These are phyloP conservation scores for Solanum appendiculatum DNA, from an alignment of 257 asterid species.

Conservation along the genomic window DNA sequence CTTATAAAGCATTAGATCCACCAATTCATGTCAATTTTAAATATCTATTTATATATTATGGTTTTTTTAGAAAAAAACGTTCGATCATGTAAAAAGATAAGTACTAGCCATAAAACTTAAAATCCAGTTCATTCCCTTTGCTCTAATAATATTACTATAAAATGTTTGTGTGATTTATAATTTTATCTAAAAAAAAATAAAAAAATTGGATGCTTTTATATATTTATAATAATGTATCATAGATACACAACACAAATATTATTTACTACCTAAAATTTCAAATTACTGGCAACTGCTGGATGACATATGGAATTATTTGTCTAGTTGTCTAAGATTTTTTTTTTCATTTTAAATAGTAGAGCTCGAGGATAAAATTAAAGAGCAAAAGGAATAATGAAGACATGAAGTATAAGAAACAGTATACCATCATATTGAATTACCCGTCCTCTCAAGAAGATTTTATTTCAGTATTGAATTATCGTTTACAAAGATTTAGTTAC, in stretches of 20 bases:
- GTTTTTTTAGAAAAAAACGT: background rate
- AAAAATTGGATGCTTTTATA: background rate
- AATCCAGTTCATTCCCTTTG: background rate
- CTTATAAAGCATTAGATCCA: background rate
- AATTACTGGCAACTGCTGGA: background rate
- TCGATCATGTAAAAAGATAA: background rate
- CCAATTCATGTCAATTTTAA: background rate
- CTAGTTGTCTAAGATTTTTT: background rate
- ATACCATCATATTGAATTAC: background rate
- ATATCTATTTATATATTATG: background rate
- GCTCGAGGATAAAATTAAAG: background rate
- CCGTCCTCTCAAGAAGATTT: background rate
- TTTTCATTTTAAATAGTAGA: background rate
- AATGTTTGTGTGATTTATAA: background rate
- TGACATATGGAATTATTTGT: background rate
- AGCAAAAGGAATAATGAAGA: background rate
- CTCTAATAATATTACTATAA: background rate
- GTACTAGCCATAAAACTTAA: background rate
- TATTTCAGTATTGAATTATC: background rate
- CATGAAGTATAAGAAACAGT: background rate
- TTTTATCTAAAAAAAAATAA: background rate
- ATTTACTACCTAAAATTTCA: background rate
- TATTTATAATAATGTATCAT: background rate
- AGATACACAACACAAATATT: background rate
- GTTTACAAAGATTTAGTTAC: slow-evolving; percentile 1